Evolutionary conservation across 2,329 filamentous ascomycete species (phyloP), one percentile per base, ranked within the genome.

Genomic region (Aaosphaeria pasadenensis): DNA sequence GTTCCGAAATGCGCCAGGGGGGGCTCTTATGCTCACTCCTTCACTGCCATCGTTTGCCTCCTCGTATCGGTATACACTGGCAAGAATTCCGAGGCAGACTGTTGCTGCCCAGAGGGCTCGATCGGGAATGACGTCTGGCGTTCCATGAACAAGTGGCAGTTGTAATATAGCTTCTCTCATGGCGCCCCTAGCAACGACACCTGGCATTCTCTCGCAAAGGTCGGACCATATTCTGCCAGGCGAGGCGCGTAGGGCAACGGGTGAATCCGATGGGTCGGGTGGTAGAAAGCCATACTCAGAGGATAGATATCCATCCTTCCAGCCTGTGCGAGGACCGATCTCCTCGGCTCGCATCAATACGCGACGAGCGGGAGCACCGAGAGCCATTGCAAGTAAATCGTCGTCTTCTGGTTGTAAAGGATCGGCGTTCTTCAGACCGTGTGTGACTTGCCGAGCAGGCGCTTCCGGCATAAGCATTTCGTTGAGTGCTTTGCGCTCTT

Each of bases 201-300:
- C 78, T 0, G 77, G 77, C 73, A 80, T 80, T 1, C 77, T 67
- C 57, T 80, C 77, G 48, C 75, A 78, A 1, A 80, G 66, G 50
- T 80, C 77, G 1, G 74, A 76, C 78, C 78, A 81, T 24, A 80
- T 71, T 9, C 77, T 68, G 0, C 78, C 77, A 0, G 77, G 76
- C 0, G 75, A 77, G 47, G 64, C 71, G 40, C 71, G 72, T 11
- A 74, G 66, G 5, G 75, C 76, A 3, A 71, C 74, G 1, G 71
- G 71, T 0, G 77, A 64, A 46, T 77, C 77, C 50, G 78, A 75
- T n/a, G 76, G 73, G 50, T 80, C 76, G 1, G 72, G 71, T 0
- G 77, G 75, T 7, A 74, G 76, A 48, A 80, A 80, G 1, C 78
- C 78, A 36, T 77, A 72, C 46, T 75, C 74, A n/a, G 70, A 70